These are phyloP conservation scores for Suillus luteus DNA, from an alignment of 768 basidiomycete genomes.

Conservation along the genomic window DNA sequence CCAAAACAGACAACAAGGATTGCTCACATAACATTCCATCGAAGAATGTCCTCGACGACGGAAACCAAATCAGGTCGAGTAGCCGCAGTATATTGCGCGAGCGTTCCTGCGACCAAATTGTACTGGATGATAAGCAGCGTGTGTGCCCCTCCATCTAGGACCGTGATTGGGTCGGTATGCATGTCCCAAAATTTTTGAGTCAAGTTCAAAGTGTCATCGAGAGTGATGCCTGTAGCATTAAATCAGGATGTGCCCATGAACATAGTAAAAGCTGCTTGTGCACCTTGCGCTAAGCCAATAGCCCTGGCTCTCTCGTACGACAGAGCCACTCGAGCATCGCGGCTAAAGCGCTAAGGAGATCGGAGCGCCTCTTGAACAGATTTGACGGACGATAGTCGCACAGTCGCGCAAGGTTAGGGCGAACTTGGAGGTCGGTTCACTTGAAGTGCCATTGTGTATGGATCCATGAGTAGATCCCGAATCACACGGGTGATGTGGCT, in stretches of 20 bases:
- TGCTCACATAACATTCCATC: conserved; percentile 15
- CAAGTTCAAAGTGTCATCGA: conserved; percentile 34
- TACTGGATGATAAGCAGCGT: conserved; percentile 41
- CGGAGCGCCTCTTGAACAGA: background rate
- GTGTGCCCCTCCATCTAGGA: conserved; percentile 33
- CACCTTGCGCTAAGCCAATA: background rate
- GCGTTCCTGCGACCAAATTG: conserved; percentile 40
- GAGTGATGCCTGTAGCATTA: conserved; percentile 28
- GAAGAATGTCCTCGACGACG: conserved; percentile 32
- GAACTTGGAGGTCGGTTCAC: too few relatives aligned
- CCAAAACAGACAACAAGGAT: too few relatives aligned
- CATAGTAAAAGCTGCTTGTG: background rate
- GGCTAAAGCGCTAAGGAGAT: background rate
- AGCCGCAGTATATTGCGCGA: conserved; percentile 28
- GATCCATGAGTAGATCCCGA: too few relatives aligned
- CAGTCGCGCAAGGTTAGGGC: too few relatives aligned
- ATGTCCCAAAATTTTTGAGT: conserved; percentile 40
- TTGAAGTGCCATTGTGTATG: too few relatives aligned
- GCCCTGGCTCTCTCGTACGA: conserved; percentile 3
- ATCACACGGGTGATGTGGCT: too few relatives aligned
- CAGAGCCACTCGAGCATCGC: background rate
- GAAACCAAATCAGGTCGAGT: conserved; percentile 25
- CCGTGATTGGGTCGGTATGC: conserved; percentile 35
- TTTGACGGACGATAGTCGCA: background rate
- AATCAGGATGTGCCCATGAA: background rate